Base-by-base conservation (phyloP, 2,329 filamentous ascomycete genomes). In the Trichocomaceae sp. region DNA sequence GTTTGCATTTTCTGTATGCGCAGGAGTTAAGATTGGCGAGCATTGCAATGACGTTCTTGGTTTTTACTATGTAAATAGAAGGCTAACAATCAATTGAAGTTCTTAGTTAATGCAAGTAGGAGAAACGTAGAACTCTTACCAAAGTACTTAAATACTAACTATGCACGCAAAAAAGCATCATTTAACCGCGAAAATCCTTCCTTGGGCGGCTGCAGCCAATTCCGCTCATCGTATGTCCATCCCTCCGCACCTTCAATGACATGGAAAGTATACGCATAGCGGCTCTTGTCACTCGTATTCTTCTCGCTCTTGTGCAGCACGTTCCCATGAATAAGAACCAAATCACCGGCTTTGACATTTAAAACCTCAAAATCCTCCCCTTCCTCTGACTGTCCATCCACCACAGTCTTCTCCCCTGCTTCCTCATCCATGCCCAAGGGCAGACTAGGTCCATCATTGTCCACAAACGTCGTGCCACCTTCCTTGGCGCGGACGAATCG, bases 191-290 rank as follows among this genome's bases (percentile, higher is more conserved):
- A 91, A 67, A 99, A 96, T 0, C 89, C 89, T 42, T 82, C 81
- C 0, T 78, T 76, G 0, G 90, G 86, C 56, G 91, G 90, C 75
- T 96, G 92, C 69, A 99, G 72, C 93, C 93, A 97, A 72, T 99
- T 99, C 72, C 80, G 79, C 72, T 81, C 80, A 72, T 97, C 93
- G 70, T 97, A 99, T 53, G 75, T 62, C 70, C 71, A 74, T 12
- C 71, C 77, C 44, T 84, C 77, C 19, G 86, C 81, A 0, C 87
- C 88, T 74, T 97, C 93, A 65, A 97, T 97, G 56, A 95, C 83
- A 75, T 99, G 93, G 70, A 97, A 99, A 0, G 93, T 97, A 72
- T 97, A 99, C 52, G 96, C 96, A 68, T 93, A 95, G 61, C 92
- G 80, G 20, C 91, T 90, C 77, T 89, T 92, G 60, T 80, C 73